phyloP scores from a whole-genome alignment of 805 yeast genomes.

The Yarrowia hollandica region DNA sequence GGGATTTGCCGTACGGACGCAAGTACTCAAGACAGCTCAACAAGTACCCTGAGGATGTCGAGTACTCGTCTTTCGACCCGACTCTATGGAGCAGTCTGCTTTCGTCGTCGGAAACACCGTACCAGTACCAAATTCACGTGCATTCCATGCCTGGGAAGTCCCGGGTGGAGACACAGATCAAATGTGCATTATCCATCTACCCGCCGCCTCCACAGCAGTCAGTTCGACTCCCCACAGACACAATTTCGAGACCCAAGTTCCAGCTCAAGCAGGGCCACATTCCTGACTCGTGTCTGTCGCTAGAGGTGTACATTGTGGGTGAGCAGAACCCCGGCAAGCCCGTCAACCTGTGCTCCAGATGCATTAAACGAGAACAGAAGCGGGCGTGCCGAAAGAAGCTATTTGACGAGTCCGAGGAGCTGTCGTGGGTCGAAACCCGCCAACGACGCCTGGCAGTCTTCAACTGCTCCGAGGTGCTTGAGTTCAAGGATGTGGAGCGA shows the following conservation, averaged over 20 bases:
- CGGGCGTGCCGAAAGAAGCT: slow-evolving; percentile 90
- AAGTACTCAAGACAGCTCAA: slow-evolving; percentile 21
- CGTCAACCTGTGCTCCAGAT: slow-evolving; percentile 83
- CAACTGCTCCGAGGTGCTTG: slow-evolving; percentile 71
- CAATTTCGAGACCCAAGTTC: slow-evolving; percentile 82
- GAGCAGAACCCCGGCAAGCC: slow-evolving; percentile 45
- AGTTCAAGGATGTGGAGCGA: slow-evolving; percentile 50
- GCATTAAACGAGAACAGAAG: slow-evolving; percentile 90
- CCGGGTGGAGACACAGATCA: slow-evolving; percentile 95
- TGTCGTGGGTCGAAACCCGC: slow-evolving; percentile 73
- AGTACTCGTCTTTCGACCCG: slow-evolving; percentile 6
- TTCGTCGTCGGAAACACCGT: not conserved
- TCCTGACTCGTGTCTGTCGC: slow-evolving; percentile 39
- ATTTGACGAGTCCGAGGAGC: slow-evolving; percentile 67
- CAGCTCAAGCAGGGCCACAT: slow-evolving; percentile 50
- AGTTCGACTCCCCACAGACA: slow-evolving; percentile 80
- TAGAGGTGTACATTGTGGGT: slow-evolving; percentile 83
- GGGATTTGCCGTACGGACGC: slow-evolving; percentile 12
- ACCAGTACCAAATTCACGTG: slow-evolving; percentile 23
- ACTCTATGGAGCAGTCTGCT: not conserved
- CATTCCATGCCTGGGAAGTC: slow-evolving; percentile 72
- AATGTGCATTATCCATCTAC: slow-evolving; percentile 61
- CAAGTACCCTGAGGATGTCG: slow-evolving; percentile 25
- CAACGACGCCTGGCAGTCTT: slow-evolving; percentile 83
- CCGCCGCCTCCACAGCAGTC: slow-evolving; percentile 77